These are phyloP conservation scores for Myrmaecium sp. DNA, from an alignment of 2,329 filamentous ascomycete genomes.

Conservation along the genomic window DNA sequence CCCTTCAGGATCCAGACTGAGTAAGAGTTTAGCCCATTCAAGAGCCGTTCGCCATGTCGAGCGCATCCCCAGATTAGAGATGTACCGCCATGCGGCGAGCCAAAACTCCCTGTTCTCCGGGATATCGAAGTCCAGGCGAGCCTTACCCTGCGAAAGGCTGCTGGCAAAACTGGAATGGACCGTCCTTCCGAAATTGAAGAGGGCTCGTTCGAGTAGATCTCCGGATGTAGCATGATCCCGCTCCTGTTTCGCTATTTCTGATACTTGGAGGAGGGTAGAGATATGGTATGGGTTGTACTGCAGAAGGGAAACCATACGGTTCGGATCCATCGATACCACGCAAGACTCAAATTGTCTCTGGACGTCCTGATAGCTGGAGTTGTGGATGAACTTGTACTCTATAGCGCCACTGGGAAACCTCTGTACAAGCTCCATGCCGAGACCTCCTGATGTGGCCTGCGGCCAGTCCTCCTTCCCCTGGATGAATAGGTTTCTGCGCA, in stretches of 20 bases:
- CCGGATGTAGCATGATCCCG: constrained; percentile 72
- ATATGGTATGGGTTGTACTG: constrained; percentile 73
- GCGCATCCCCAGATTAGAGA: constrained; percentile 69
- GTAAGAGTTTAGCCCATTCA: constrained; percentile 79
- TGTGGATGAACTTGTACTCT: constrained; percentile 67
- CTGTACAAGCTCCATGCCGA: constrained; percentile 60
- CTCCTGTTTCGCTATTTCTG: constrained; percentile 80
- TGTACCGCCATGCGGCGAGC: constrained; percentile 78
- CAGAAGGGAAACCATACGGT: constrained; percentile 62
- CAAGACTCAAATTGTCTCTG: constrained; percentile 62
- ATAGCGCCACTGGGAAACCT: constrained; percentile 40
- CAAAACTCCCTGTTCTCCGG: constrained; percentile 87
- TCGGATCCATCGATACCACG: constrained; percentile 72
- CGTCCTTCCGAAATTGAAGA: constrained; percentile 86
- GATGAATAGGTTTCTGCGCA: constrained; percentile 67
- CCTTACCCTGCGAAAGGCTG: constrained; percentile 59
- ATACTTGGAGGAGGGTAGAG: constrained; percentile 83
- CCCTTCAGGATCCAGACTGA: constrained; percentile 50
- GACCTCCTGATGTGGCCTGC: constrained; percentile 55
- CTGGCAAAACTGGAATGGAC: constrained; percentile 67
- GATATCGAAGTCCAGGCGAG: constrained; percentile 61
- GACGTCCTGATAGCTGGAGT: constrained; percentile 51
- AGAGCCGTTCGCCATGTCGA: constrained; percentile 88
- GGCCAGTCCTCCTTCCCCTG: constrained; percentile 84
- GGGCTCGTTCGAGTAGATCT: constrained; percentile 74